Percentiles rank a stretch among this genome's conserved stretches.
Evolutionary conservation across 106 monocot genomes (phyloP).

Genomic region (Acorus gramineus): DNA sequence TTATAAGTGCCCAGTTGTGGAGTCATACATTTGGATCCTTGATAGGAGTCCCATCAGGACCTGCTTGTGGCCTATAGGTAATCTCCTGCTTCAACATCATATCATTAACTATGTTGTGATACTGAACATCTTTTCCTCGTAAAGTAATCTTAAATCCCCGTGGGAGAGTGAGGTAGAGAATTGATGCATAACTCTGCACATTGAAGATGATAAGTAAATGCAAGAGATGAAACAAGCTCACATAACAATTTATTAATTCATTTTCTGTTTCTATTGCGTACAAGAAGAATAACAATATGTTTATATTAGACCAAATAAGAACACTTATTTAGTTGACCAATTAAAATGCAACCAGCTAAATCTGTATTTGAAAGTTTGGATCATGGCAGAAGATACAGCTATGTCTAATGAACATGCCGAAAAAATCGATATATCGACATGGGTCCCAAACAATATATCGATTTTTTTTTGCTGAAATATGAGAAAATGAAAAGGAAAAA

Average conservation of each 20-base stretch:
- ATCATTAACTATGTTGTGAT: conserved; percentile 83
- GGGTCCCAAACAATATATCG: too few relatives aligned
- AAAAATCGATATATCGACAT: too few relatives aligned
- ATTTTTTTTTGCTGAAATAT: too few relatives aligned
- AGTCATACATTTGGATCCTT: conserved; percentile 50
- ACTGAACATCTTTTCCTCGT: conserved; percentile 74
- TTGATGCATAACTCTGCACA: conserved; percentile 93
- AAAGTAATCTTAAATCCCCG: conserved; percentile 64
- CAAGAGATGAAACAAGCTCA: background rate
- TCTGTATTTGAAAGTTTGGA: too few relatives aligned
- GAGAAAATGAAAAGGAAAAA: too few relatives aligned
- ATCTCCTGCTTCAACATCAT: conserved; percentile 79
- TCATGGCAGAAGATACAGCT: too few relatives aligned
- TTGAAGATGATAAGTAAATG: background rate
- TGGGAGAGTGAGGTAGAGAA: conserved; percentile 87
- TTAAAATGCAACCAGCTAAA: too few relatives aligned
- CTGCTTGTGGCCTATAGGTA: conserved; percentile 56
- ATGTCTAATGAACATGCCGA: too few relatives aligned
- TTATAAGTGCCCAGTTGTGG: too few relatives aligned
- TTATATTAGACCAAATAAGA: background rate
- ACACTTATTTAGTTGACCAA: too few relatives aligned
- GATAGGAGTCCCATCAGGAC: conserved; percentile 19
- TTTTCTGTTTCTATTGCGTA: too few relatives aligned
- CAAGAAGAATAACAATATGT: background rate
- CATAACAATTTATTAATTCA: background rate